Conservation (phyloP, 2,329 filamentous ascomycete genomes). For the Neonectria coccinea region DNA sequence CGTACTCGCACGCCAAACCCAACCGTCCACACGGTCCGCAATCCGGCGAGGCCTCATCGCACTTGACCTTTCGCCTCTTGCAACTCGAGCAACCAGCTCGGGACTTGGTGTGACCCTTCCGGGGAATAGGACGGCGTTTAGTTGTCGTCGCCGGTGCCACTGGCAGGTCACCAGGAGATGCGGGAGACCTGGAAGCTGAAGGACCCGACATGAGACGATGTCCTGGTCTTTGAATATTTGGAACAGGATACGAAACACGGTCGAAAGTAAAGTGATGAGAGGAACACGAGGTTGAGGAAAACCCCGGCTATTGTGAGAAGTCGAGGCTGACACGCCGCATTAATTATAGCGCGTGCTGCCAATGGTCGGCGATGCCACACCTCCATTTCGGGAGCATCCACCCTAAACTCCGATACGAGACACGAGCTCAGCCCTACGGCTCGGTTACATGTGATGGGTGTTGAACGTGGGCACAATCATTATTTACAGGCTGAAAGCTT, state of each 20-base stretch:
- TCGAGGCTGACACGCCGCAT: neutral
- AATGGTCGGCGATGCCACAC: neutral
- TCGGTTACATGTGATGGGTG: neutral
- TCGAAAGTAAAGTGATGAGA: neutral
- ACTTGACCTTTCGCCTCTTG: slow-evolving; percentile 59
- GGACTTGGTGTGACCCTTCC: slow-evolving; percentile 52
- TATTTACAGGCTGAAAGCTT: no score
- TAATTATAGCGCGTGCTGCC: neutral
- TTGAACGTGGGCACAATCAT: neutral
- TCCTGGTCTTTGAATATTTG: neutral
- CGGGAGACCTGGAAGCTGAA: slow-evolving; percentile 4
- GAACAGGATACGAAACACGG: neutral
- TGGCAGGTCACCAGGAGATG: neutral
- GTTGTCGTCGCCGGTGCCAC: slow-evolving; percentile 12
- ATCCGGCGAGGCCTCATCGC: slow-evolving; percentile 51
- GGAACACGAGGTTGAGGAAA: no score
- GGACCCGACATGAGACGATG: slow-evolving; percentile 11
- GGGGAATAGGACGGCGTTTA: slow-evolving; percentile 48
- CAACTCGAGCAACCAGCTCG: slow-evolving; percentile 50
- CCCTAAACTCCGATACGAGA: neutral
- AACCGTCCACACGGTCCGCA: slow-evolving; percentile 53
- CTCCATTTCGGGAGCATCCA: neutral
- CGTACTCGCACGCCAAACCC: slow-evolving; percentile 52
- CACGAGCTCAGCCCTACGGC: neutral
- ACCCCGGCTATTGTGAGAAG: neutral